Evolutionary conservation across 441 rosid genomes (phyloP).

Genomic region (Lagerstroemia fauriei): DNA sequence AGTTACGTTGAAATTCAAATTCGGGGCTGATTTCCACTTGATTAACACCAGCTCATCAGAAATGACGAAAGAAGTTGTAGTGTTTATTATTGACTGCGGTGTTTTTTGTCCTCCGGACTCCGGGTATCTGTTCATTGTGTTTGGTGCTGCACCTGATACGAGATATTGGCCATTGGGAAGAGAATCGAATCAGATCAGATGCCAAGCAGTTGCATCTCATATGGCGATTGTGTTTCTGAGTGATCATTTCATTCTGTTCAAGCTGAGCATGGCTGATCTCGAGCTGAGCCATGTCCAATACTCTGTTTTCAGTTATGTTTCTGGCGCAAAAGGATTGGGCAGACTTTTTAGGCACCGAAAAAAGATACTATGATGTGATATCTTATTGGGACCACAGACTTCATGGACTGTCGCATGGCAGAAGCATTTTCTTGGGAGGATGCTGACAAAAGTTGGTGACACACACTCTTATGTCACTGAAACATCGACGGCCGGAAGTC

Average conservation of each 20-base stretch:
- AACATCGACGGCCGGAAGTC: neutral
- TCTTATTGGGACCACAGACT: neutral
- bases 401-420: neutral
- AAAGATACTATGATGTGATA: neutral
- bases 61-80: neutral
- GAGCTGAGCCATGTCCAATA: neutral
- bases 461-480: neutral
- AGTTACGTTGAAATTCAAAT: neutral
- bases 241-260: no score
- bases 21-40: neutral
- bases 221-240: no score
- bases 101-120: neutral
- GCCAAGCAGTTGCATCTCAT: no score
- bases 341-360: neutral
- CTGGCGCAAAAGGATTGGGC: neutral
- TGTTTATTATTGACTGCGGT: neutral
- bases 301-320: neutral
- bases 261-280: no score
- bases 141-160: neutral
- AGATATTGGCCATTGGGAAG: no score
- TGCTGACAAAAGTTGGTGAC: neutral
- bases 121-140: neutral
- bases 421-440: neutral
- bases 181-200: no score
- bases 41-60: no score